Evolutionary conservation across 179 eudicot genomes (phyloP).

Genomic region (Spergularia azorica): DNA sequence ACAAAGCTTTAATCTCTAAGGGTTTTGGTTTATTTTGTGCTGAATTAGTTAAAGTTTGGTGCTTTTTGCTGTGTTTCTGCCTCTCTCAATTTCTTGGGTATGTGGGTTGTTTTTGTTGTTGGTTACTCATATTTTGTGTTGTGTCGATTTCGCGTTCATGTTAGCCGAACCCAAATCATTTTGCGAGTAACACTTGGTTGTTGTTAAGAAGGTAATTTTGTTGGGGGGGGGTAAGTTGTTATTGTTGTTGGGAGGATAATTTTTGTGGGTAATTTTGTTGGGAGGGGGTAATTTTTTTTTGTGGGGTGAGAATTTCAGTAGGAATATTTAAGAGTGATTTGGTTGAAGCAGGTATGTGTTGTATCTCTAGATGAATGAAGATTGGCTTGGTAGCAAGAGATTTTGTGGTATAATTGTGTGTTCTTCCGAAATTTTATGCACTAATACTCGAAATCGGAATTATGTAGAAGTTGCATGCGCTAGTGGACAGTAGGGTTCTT

Average conservation of each 20-base stretch:
- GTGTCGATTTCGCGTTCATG: too few species aligned
- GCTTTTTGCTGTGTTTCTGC: too few species aligned
- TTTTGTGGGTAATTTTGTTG: too few species aligned
- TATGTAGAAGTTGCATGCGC: not conserved
- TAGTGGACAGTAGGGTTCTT: not conserved
- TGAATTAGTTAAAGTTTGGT: constrained; percentile 4
- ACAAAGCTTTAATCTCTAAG: not conserved
- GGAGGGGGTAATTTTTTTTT: not conserved
- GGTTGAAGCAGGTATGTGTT: not conserved
- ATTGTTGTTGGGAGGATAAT: too few species aligned
- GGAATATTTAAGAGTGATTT: not conserved
- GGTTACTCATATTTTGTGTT: too few species aligned
- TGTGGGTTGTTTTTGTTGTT: too few species aligned
- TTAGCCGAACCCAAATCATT: too few species aligned
- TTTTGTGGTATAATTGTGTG: not conserved
- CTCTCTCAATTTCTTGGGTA: too few species aligned
- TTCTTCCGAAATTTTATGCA: not conserved
- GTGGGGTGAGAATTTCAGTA: too few species aligned
- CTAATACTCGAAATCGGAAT: not conserved
- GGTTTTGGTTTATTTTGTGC: not conserved
- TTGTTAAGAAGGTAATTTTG: too few species aligned
- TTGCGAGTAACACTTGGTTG: too few species aligned
- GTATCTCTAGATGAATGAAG: not conserved
- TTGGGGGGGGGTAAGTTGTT: too few species aligned
- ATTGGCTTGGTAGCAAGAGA: not conserved